Conservation (phyloP, 176 grass and related monocot species). For the Urochloa ruziziensis region DNA sequence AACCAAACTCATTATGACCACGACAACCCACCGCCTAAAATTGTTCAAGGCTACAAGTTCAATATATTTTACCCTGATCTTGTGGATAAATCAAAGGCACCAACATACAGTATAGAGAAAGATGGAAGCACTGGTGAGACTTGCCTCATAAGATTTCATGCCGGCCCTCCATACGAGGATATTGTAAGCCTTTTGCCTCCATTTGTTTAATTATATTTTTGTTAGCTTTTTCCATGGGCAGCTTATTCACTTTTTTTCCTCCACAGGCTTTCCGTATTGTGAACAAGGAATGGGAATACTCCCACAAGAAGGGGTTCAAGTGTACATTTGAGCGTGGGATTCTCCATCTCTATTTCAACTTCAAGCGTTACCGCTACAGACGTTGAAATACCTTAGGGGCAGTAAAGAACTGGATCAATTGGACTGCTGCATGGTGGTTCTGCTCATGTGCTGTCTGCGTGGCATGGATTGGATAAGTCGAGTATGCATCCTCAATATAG, state of each 20-base stretch:
- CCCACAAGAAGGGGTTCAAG: constrained; percentile 99
- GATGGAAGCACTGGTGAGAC: constrained; percentile 85
- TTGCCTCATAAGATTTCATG: constrained; percentile 87
- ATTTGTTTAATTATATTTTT: not conserved
- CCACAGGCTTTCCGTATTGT: constrained; percentile 81
- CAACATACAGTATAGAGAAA: constrained; percentile 85
- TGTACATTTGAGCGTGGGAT: constrained; percentile 95
- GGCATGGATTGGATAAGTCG: not conserved
- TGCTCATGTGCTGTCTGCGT: not conserved
- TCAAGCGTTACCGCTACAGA: constrained; percentile 89
- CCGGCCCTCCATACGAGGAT: constrained; percentile 93
- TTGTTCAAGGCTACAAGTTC: constrained; percentile 98
- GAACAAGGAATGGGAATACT: constrained; percentile 99
- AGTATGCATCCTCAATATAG: not conserved
- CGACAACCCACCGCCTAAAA: constrained; percentile 92
- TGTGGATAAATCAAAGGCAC: constrained; percentile 90
- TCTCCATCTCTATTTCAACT: constrained; percentile 97
- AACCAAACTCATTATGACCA: constrained; percentile 98
- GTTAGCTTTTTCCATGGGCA: constrained; percentile 8
- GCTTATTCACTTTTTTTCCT: not conserved
- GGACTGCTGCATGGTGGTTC: not conserved
- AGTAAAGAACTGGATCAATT: not conserved
- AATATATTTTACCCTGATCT: constrained; percentile 99
- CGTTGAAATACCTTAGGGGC: constrained; percentile 23
- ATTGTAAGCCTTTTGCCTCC: constrained; percentile 57